Evolutionary conservation across 805 yeast species (phyloP).

Genomic region (Starmerella vitae): DNA sequence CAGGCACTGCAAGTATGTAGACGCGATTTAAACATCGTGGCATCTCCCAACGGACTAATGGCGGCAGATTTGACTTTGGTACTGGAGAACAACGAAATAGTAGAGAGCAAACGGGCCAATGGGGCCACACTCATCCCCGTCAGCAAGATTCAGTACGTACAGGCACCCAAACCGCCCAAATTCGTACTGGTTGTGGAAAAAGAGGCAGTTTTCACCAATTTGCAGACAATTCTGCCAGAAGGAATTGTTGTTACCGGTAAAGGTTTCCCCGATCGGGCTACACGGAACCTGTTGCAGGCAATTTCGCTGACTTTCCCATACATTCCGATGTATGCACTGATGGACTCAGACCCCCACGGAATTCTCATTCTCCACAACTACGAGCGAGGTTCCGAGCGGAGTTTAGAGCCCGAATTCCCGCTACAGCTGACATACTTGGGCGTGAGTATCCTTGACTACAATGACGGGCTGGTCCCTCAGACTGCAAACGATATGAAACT

Average conservation of each 20-base stretch:
- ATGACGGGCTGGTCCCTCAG: conserved; percentile 24
- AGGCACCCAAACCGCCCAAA: conserved; percentile 20
- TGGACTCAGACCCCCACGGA: conserved; percentile 59
- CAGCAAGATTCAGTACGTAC: conserved; percentile 20
- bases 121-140: conserved; percentile 29
- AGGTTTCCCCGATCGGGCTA: conserved; percentile 52
- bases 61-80: conserved; percentile 29
- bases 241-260: conserved; percentile 42
- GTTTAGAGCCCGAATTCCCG: conserved; percentile 9
- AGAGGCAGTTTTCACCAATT: conserved; percentile 33
- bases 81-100: conserved; percentile 9
- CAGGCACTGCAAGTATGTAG: conserved; percentile 30
- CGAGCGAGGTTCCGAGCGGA: conserved; percentile 20
- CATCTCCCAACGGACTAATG: conserved; percentile 46
- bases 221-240: conserved; percentile 20
- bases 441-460: conserved; percentile 31
- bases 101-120: conserved; percentile 16
- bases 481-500: conserved; percentile 26
- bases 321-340: conserved; percentile 35
- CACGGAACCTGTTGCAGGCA: conserved; percentile 32
- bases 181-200: conserved; percentile 38
- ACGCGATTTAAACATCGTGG: conserved; percentile 33
- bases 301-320: conserved; percentile 25
- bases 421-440: conserved; percentile 29
- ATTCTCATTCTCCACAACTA: conserved; percentile 36